Evolutionary conservation across 352 stramenopile genomes (phyloP).

Genomic region (Phytophthora pisi): DNA sequence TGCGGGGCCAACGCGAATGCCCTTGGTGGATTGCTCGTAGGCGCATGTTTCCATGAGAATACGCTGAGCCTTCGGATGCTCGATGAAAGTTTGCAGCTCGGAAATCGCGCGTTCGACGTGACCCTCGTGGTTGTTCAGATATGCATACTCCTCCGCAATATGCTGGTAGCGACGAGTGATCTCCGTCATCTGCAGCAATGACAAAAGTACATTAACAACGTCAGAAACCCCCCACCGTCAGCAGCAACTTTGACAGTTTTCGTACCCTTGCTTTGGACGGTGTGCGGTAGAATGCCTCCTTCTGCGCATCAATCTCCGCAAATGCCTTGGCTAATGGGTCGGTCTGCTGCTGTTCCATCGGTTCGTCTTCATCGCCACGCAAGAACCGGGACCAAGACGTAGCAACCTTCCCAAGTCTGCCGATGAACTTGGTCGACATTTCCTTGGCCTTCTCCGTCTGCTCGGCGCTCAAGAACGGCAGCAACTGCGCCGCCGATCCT

Average conservation of each 20-base stretch:
- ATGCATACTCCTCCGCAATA: conserved; percentile 70
- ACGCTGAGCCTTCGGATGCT: conserved; percentile 66
- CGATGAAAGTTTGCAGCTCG: conserved; percentile 78
- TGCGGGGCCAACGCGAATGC: conserved; percentile 75
- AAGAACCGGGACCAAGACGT: conserved; percentile 67
- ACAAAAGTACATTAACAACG: neutral
- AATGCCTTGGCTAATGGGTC: conserved; percentile 54
- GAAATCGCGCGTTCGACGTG: conserved; percentile 76
- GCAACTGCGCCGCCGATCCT: conserved; percentile 47
- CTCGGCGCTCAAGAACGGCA: conserved; percentile 71
- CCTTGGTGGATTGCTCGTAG: conserved; percentile 65
- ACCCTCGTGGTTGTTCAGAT: conserved; percentile 65
- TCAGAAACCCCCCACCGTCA: neutral
- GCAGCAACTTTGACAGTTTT: conserved; percentile 7
- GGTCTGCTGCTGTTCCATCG: conserved; percentile 32
- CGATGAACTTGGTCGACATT: conserved; percentile 82
- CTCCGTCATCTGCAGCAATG: conserved; percentile 64
- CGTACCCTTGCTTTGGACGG: conserved; percentile 67
- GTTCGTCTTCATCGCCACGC: conserved; percentile 67
- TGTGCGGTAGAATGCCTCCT: conserved; percentile 70
- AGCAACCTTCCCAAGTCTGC: conserved; percentile 69
- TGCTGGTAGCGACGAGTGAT: conserved; percentile 77
- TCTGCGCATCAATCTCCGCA: conserved; percentile 57
- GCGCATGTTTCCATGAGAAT: conserved; percentile 69
- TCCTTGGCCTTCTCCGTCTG: conserved; percentile 83